Evolutionary conservation across 176 grass and related monocot species (phyloP), one percentile per base, ranked within the genome.

Genomic region (Triticum dicoccoides): DNA sequence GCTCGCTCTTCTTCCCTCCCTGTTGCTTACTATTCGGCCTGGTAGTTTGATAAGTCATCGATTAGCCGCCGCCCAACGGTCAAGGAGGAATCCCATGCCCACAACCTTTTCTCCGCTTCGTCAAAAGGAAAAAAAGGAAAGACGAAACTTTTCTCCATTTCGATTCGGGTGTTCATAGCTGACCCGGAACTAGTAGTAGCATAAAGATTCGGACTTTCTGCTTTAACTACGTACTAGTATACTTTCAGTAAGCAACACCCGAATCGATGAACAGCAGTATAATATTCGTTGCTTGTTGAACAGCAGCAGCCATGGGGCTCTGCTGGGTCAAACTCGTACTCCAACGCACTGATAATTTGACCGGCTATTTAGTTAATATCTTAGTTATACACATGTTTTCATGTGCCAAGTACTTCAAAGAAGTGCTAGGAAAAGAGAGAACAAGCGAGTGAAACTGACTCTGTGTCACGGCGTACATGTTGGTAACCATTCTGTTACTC

Each of bases 301-400:
- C 24, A 5, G 18, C 34, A 62, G 37, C 27, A 64, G 52, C 66
- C 34, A 11, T 79, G 18, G 25, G 75, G 49, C 17, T 69, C 61
- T 54, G 41, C 51, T 8, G 4, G 64, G 89, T 87, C 89, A 91
- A 87, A 75, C 85, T 38, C 85, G 20, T 18, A 51, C 18, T 30
- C 68, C 68, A 80, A 90, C 41, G 80, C 45, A 84, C 7, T 2
- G 61, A 7, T 37, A 61, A 13, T 87, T 80, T 76, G 54, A 61
- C 33, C n/a, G 11, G 12, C 47, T 49, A 30, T 81, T 10, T 42
- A 10, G 2, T 42, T 38, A 38, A 38, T 79, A 21, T 88, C 27
- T 81, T 69, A 9, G 20, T 69, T 69, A 12, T 9, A 65, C 6
- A n/a, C 20, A 76, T 47, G 61, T 34, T 75, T 64, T 64, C 38